These are phyloP conservation scores for Trichoderma orchidacearum DNA, from an alignment of 495 filamentous ascomycete genomes.

Conservation along the genomic window DNA sequence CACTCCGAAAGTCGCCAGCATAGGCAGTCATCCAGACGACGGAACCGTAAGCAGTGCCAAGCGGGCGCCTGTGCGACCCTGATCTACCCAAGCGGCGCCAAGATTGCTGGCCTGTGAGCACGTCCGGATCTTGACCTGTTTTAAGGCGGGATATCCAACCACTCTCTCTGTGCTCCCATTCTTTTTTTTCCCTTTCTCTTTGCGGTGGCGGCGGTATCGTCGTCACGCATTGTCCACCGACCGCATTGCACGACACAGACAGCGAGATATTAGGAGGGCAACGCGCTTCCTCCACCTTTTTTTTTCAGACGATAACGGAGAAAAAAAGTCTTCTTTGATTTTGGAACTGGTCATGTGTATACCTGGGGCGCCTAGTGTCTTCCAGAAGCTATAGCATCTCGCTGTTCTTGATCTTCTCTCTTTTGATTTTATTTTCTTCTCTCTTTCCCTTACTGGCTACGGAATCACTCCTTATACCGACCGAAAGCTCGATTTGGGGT, in stretches of 20 bases:
- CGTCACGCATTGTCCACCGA: no score
- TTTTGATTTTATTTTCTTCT: neutral
- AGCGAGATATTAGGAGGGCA: no score
- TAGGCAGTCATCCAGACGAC: neutral
- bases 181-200: neutral
- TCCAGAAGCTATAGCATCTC: neutral
- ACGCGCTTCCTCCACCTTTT: no score
- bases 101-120: neutral
- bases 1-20: neutral
- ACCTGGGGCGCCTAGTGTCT: neutral
- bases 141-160: neutral
- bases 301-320: neutral
- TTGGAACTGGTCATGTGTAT: neutral
- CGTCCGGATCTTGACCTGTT: neutral
- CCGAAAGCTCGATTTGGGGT: no score
- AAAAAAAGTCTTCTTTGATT: no score
- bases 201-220: no score
- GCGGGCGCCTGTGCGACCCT: neutral
- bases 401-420: neutral
- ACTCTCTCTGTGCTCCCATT: neutral
- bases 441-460: neutral
- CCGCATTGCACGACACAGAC: no score
- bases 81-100: neutral
- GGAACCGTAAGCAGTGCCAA: neutral
- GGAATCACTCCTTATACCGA: no score